Conservation (phyloP, 164 flowering plant species). For the Umbellularia californica region DNA sequence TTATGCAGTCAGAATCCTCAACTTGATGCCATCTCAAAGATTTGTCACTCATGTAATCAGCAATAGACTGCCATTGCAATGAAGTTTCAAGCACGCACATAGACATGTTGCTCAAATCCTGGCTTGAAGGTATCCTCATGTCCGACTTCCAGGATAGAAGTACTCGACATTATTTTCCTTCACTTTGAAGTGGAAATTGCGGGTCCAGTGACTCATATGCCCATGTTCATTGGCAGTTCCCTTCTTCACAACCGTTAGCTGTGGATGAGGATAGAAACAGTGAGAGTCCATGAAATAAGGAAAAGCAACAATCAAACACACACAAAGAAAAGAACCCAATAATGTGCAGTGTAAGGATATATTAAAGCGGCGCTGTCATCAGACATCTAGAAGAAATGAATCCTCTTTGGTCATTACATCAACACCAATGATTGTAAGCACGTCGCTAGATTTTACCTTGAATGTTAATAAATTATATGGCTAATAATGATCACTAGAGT, state of each 20-base stretch:
- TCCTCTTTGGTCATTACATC: too few relatives aligned
- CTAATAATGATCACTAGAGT: too few relatives aligned
- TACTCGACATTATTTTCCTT: slow-evolving; percentile 65
- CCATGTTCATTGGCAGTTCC: slow-evolving; percentile 21
- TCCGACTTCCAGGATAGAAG: slow-evolving; percentile 69
- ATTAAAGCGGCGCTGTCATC: too few relatives aligned
- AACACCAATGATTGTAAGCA: too few relatives aligned
- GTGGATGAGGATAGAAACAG: slow-evolving; percentile 18
- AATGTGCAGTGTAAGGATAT: too few relatives aligned
- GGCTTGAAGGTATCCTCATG: slow-evolving; percentile 19
- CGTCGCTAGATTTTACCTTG: too few relatives aligned
- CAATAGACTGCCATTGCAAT: not conserved
- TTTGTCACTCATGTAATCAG: not conserved
- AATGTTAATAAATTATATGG: too few relatives aligned
- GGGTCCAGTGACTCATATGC: slow-evolving; percentile 28
- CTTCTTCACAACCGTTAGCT: slow-evolving; percentile 70
- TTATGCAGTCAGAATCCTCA: too few relatives aligned
- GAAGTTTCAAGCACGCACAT: not conserved
- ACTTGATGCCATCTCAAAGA: too few relatives aligned
- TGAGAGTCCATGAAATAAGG: not conserved
- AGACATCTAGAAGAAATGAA: too few relatives aligned
- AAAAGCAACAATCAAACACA: too few relatives aligned
- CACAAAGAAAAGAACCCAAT: too few relatives aligned
- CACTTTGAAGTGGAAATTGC: slow-evolving; percentile 73
- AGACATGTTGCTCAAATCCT: not conserved